phyloP scores from a whole-genome alignment of 2,329 filamentous ascomycete genomes.

The Fusarium stilboides region DNA sequence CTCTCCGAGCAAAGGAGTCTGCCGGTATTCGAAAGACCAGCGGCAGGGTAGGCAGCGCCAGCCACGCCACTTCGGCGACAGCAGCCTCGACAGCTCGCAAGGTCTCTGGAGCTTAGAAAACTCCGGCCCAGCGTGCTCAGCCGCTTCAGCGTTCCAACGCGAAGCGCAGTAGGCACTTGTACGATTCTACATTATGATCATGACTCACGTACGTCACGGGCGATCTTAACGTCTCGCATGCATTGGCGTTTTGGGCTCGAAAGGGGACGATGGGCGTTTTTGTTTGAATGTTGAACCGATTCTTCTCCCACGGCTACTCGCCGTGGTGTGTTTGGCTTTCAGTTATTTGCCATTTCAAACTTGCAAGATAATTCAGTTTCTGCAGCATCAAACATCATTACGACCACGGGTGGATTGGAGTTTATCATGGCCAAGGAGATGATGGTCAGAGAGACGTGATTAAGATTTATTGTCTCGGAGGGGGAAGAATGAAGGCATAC shows the following conservation, averaged over 20 bases:
- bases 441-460: constrained; percentile 19
- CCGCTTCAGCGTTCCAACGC: constrained; percentile 36
- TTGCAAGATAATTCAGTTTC: constrained; percentile 26
- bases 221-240: constrained; percentile 61
- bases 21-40: constrained; percentile 76
- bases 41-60: constrained; percentile 74
- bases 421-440: constrained; percentile 31
- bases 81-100: constrained; percentile 66
- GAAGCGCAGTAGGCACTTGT: constrained; percentile 40
- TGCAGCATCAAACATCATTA: constrained; percentile 40
- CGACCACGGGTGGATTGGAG: constrained; percentile 28
- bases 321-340: constrained; percentile 26
- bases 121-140: constrained; percentile 40
- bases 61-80: constrained; percentile 59
- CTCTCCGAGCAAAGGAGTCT: constrained; percentile 66
- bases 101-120: constrained; percentile 63
- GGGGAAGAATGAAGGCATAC: constrained; percentile 31
- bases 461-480: constrained; percentile 24
- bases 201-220: constrained; percentile 59
- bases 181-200: constrained; percentile 59
- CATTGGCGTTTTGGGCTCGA: constrained; percentile 58
- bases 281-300: constrained; percentile 45
- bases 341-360: constrained; percentile 35
- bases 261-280: constrained; percentile 44
- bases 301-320: constrained; percentile 42